Evolutionary conservation across 1,284 basidiomycete species (phyloP), one percentile per base, ranked within the genome.

Genomic region (Leccinum huronense): DNA sequence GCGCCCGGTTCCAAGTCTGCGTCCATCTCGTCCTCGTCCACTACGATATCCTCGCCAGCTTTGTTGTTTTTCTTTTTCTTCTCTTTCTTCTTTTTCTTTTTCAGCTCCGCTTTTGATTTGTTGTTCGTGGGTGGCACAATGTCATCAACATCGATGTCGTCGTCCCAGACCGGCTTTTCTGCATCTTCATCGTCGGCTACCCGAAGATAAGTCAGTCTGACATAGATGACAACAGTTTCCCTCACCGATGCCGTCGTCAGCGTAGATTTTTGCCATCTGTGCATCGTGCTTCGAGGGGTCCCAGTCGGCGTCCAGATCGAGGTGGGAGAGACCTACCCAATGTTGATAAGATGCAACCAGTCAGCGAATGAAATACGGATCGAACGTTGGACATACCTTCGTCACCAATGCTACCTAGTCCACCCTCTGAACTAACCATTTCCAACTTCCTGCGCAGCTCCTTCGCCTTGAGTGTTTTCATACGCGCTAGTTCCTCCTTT

Each of bases 91-190:
- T 81, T 86, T 68, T 76, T 79, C 68, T 79, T 83, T 67, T 76
- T 78, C 64, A 77, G 76, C 65, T 81, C 80, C 64, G 77, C 79
- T 36, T 73, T 74, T 34, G 71, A 70, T 27, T 71, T 68, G 1
- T 72, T 69, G 7, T 69, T 71, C 30, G 76, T 72, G 11, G 77
- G 71, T 10, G 80, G 73, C 3, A 81, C 73, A 60, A 96, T 87
- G 71, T 93, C 88, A 9, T 81, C 83, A 63, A 95, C 86, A 68
- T 95, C 86, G 66, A 95, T 89, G 67, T 97, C 93, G 67, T 95
- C 91, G 36, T 93, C 90, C 95, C 95, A 98, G 0, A 79, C 79
- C 5, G 96, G 95, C 78, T 97, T 96, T 66, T 86, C 83, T 48
- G 81, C 78, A 62, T 87, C 88, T 62, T 11, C 55, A 14, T 66